Base-by-base conservation (phyloP, 139 green algal genomes). In the Astrephomene gubernaculifera region DNA sequence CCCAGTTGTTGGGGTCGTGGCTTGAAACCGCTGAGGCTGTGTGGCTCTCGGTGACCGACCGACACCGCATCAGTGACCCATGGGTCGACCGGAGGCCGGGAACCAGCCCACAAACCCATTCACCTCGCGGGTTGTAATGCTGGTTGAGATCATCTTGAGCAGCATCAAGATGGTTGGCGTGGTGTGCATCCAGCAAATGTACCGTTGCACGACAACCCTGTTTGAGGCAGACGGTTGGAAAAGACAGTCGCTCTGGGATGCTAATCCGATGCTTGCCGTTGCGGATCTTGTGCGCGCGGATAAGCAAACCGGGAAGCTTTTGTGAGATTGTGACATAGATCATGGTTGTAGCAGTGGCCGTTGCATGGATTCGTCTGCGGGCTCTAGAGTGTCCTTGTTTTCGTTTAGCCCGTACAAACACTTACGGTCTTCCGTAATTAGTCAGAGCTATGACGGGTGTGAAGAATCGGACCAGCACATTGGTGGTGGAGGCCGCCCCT, bases 151-250 rank as follows among this genome's bases (percentile, higher is more conserved):
- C 52, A 86, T 82, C 63, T 88, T 86, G 8, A 91, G 71, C 27
- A 91, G 74, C 64, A 88, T 73, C 33, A 91, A 67, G 38, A 91
- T 85, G 24, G 85, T 81, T 8, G 88, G 88, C 25, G 88, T 89
- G n/a, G 84, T 89, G 81, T 91, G 88, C 85, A 89, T 89, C 88
- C 88, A 91, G 74, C 88, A 91, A 31, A 91, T 83, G 60, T 91
- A 91, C 21, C 88, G 79, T 84, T 91, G 88, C 17, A 89, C 31
- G 14, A 86, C 87, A 0, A 89, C 84, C 36, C 88, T 91, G 88
- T 57, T 57, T 57, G 12, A 57, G 49, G 17, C 49, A 57, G 17
- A 25, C 49, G 49, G 49, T 57, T 12, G 14, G 49, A 12, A 17
- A 57, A 57, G 49, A 17, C 49, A 17, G 14, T 57, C 14, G 17